Evolutionary conservation across 2,329 filamentous ascomycete genomes (phyloP), one percentile per base, ranked within the genome.

Genomic region (Gnomoniopsis sp.): DNA sequence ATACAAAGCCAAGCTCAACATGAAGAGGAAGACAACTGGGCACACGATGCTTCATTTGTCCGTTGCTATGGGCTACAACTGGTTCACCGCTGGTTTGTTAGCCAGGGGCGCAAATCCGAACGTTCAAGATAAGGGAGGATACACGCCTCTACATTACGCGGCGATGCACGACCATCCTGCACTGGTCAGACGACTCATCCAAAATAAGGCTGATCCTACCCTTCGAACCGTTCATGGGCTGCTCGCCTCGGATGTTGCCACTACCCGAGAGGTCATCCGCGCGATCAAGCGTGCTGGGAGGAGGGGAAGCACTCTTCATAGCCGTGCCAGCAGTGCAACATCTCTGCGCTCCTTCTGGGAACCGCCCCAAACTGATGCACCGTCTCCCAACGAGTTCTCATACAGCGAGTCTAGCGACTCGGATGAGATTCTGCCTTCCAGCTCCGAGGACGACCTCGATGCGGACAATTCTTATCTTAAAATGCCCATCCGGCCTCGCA

Each of bases 41-140:
- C 89, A 93, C 68, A 91, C 89, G 1, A 88, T 96, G 81, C 81
- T 96, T 62, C 90, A 95, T 67, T 78, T 93, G 62, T 90, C 89
- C 2, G 90, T 87, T 65, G 88, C 88, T 10, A 75, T 93, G 14
- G 90, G 90, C 6, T 82, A 91, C 65, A 83, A 87, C 63, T 84
- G 89, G 49, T 88, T 96, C 63, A 89, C 89, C 52, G 89, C 89
- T 14, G 90, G 87, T 33, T 79, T 96, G 26, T 77, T 96, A 21
- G 88, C 87, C 11, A 83, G 90, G 63, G 89, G 90, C n/a, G 90
- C 90, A 21, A 88, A 89, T 67, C 85, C 88, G 1, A 87, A 93
- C 66, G 77, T 86, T 41, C 83, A 86, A 57, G 91, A 96, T 69
- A 88, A 86, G 62, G 88, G 88, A 52, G 91, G 91, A 22, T 93